A percentile compares a stretch with the other conserved stretches of the same genome.
Conservation (phyloP, 352 stramenopile genomes). For the Phytophthora boehmeriae region DNA sequence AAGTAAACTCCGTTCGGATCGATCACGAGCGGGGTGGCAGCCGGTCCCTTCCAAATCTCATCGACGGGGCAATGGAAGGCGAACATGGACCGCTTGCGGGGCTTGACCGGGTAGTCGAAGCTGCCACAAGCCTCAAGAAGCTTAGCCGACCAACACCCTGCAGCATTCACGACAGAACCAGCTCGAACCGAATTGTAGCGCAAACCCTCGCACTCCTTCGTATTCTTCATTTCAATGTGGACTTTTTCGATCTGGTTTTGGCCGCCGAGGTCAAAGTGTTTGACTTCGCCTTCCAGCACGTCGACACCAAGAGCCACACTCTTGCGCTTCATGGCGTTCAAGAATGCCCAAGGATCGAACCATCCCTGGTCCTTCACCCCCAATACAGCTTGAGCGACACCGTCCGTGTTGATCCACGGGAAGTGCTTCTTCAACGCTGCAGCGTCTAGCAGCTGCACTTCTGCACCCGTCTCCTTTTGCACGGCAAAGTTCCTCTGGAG, state of each 20-base stretch:
- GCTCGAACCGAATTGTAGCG: conserved; percentile 39
- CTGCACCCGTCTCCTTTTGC: conserved; percentile 45
- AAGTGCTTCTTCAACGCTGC: conserved; percentile 65
- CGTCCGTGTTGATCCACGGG: conserved; percentile 78
- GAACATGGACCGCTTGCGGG: conserved; percentile 82
- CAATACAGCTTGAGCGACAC: conserved; percentile 60
- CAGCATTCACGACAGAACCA: conserved; percentile 80
- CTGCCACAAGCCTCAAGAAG: conserved; percentile 66
- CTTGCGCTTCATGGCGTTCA: conserved; percentile 79
- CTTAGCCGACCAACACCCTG: conserved; percentile 74
- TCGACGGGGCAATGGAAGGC: conserved; percentile 78
- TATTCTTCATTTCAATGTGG: conserved; percentile 46
- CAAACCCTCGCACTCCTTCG: conserved; percentile 21
- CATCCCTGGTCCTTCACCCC: conserved; percentile 79
- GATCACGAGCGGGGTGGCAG: conserved; percentile 73
- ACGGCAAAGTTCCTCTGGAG: conserved; percentile 65
- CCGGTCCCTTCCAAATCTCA: conserved; percentile 71
- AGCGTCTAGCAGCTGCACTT: conserved; percentile 60
- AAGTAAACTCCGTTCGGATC: conserved; percentile 85
- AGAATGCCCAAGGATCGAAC: conserved; percentile 87
- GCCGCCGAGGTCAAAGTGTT: conserved; percentile 59
- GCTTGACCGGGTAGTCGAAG: conserved; percentile 78
- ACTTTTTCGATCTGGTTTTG: conserved; percentile 68
- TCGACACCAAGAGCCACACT: conserved; percentile 73
- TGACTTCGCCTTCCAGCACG: conserved; percentile 73